Conservation (phyloP, 805 yeast genomes). For the Candida namnaoensis region DNA sequence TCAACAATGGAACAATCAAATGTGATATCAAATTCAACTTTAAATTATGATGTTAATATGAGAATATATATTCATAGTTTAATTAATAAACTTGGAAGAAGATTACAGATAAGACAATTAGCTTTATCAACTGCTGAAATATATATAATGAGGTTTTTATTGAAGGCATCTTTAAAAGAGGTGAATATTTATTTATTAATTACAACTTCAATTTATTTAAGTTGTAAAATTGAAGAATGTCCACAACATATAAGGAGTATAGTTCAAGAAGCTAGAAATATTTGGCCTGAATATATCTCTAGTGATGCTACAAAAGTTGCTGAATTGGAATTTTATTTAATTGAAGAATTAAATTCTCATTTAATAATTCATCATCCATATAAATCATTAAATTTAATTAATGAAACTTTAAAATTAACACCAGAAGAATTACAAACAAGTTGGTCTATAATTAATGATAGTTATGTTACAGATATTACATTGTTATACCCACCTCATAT, state of each 20-base stretch:
- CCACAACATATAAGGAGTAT: conserved; percentile 89
- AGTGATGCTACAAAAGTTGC: conserved; percentile 88
- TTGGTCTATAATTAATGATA: conserved; percentile 88
- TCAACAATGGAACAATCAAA: conserved; percentile 29
- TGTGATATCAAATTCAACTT: conserved; percentile 28
- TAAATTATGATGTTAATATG: conserved; percentile 42
- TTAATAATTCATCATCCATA: conserved; percentile 74
- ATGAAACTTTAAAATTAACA: conserved; percentile 26
- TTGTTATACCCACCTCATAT: conserved; percentile 84
- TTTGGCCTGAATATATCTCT: conserved; percentile 95
- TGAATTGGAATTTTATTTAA: conserved; percentile 88
- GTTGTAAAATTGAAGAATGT: conserved; percentile 91
- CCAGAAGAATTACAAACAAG: conserved; percentile 72
- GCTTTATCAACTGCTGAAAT: conserved; percentile 87
- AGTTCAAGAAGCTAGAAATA: conserved; percentile 72
- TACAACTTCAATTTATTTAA: conserved; percentile 79
- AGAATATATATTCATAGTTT: conserved; percentile 74
- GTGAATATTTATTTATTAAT: conserved; percentile 74
- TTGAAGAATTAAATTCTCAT: conserved; percentile 77
- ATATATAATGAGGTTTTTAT: conserved; percentile 69
- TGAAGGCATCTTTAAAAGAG: conserved; percentile 67
- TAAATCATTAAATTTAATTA: conserved; percentile 47
- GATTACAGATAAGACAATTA: conserved; percentile 70
- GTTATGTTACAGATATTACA: conserved; percentile 81
- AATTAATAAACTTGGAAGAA: conserved; percentile 68